Evolutionary conservation across 2,329 filamentous ascomycete genomes (phyloP), one percentile per base, ranked within the genome.

Genomic region (Colletotrichum karsti): DNA sequence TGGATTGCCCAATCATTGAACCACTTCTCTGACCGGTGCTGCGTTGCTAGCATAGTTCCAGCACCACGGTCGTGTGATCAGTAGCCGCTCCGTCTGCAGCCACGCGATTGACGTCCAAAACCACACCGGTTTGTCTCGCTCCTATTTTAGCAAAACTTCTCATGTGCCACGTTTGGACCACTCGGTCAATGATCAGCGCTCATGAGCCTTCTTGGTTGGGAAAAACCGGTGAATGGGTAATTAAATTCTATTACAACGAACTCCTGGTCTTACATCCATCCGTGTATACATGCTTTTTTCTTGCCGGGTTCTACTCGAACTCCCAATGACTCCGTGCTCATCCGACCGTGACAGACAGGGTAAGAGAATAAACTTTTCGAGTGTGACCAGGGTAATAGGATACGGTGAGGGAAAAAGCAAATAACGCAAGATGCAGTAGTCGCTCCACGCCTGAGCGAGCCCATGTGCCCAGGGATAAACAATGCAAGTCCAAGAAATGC

Each of bases 241-340:
- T 57, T 10, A 41, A 30, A 30, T 57, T 55, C 22, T 41, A 58
- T 58, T 46, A 15, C 22, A 30, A 57, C 26, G 18, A 54, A 18
- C 41, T 35, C 58, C 37, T 35, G 13, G 15, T 54, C 35, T 26
- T 30, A 64, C 39, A 53, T 22, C 48, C 58, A 44, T 44, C 44
- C 46, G 44, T 58, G 64, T 54, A 54, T 58, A 46, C 44, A 67
- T 64, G 53, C 53, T 67, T 67, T 67, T 64, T 51, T 53, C 35
- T 41, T 28, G 44, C 64, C 64, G 28, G 37, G 39, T 35, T 67
- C 64, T 58, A 67, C 30, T 61, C 12, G 37, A 64, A 53, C 51
- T 46, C 60, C 64, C 35, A 53, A 18, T 12, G 53, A 64, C 64
- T 64, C 64, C 64, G 22, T 58, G 44, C 33, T 55, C 46, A 54